Evolutionary conservation across 2,329 filamentous ascomycete species (phyloP).

Genomic region (Rugonectria rugulosa): DNA sequence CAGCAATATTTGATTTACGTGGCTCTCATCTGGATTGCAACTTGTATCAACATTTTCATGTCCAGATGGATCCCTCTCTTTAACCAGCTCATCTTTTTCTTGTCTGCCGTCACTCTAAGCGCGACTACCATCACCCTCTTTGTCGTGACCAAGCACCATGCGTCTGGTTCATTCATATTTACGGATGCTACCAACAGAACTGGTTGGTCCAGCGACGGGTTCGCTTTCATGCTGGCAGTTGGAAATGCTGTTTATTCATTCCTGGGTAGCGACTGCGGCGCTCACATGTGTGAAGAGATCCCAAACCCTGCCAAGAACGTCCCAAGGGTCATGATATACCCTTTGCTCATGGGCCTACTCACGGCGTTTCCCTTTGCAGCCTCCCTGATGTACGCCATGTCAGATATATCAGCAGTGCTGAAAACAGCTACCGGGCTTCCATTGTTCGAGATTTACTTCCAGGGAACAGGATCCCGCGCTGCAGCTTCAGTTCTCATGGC

Average conservation of each 20-base stretch:
- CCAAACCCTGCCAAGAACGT: constrained; percentile 35
- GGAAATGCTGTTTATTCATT: constrained; percentile 30
- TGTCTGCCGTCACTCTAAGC: constrained; percentile 16
- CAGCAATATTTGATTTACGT: constrained; percentile 76
- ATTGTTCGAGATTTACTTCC: constrained; percentile 32
- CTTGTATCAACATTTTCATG: constrained; percentile 68
- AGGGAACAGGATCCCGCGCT: constrained; percentile 24
- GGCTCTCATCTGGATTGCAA: constrained; percentile 63
- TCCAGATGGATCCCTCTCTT: constrained; percentile 26
- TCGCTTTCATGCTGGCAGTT: constrained; percentile 24
- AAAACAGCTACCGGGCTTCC: constrained; percentile 24
- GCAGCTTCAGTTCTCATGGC: constrained; percentile 28
- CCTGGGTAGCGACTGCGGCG: constrained; percentile 32
- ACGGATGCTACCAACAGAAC: constrained; percentile 21
- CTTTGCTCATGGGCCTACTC: constrained; percentile 28
- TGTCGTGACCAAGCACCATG: constrained; percentile 13
- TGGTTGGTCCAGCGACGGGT: constrained; percentile 26
- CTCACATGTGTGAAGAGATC: constrained; percentile 36
- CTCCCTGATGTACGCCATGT: constrained; percentile 25
- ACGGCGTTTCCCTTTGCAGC: constrained; percentile 32
- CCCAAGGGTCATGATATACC: constrained; percentile 32
- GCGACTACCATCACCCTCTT: constrained; percentile 23
- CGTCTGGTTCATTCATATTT: constrained; percentile 23
- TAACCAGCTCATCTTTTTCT: constrained; percentile 26
- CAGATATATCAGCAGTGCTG: constrained; percentile 26